phyloP scores from a whole-genome alignment of 139 green algal species.

The Chlamydomonas eustigma region DNA sequence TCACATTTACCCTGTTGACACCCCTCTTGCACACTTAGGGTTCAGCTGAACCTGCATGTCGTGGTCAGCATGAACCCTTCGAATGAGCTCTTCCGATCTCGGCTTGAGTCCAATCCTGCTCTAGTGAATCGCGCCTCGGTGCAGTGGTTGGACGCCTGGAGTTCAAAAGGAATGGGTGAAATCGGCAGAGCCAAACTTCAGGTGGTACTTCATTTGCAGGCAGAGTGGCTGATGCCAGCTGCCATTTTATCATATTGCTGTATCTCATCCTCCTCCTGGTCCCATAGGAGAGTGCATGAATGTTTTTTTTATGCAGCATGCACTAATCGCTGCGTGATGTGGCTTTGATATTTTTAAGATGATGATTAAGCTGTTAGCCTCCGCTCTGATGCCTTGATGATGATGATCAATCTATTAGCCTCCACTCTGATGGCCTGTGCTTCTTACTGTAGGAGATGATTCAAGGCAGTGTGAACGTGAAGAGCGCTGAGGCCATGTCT shows the following conservation, averaged over 20 bases:
- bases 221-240: no score
- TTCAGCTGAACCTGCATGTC: conserved; percentile 64
- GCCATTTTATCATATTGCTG: no score
- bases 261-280: no score
- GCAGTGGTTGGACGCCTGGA: conserved; percentile 63
- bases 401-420: background rate
- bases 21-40: conserved; percentile 5
- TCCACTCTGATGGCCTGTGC: background rate
- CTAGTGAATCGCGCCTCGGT: conserved; percentile 61
- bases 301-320: no score
- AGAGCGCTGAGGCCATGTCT: background rate
- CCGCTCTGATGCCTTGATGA: no score
- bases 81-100: conserved; percentile 44
- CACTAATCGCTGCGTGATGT: no score
- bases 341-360: no score
- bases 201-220: no score
- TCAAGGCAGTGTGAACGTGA: background rate
- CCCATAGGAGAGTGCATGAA: no score
- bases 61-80: conserved; percentile 68
- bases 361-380: no score
- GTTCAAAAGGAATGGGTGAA: background rate
- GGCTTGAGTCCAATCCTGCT: conserved; percentile 66
- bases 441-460: background rate
- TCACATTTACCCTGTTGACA: no score
- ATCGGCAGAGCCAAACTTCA: no score